Evolutionary conservation across 345 rosid genomes (phyloP).

Genomic region (Capsella bursapastoris): DNA sequence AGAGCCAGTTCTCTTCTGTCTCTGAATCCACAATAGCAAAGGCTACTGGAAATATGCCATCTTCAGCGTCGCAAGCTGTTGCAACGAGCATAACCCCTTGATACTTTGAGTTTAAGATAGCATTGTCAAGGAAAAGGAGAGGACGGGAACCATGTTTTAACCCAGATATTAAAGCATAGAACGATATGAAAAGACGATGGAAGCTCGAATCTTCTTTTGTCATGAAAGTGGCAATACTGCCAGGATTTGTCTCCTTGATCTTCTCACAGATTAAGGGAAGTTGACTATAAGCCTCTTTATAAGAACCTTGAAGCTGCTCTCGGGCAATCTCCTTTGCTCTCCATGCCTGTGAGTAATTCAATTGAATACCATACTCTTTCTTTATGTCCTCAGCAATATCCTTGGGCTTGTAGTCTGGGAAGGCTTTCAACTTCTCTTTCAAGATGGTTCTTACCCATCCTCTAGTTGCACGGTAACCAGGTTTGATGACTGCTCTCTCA

Average conservation of each 20-base stretch:
- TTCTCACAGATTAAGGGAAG: slow-evolving; percentile 83
- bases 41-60: slow-evolving; percentile 81
- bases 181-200: slow-evolving; percentile 83
- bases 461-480: slow-evolving; percentile 84
- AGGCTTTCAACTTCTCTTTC: slow-evolving; percentile 80
- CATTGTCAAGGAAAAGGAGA: slow-evolving; percentile 78
- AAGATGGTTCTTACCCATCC: slow-evolving; percentile 95
- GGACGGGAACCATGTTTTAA: slow-evolving; percentile 91
- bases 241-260: slow-evolving; percentile 94
- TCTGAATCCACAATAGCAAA: slow-evolving; percentile 84
- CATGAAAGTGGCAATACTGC: slow-evolving; percentile 70
- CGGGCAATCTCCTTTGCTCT: slow-evolving; percentile 90
- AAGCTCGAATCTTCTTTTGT: slow-evolving; percentile 94
- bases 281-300: slow-evolving; percentile 81
- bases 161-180: slow-evolving; percentile 82
- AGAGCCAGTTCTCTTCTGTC: slow-evolving; percentile 84
- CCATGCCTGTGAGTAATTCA: slow-evolving; percentile 96
- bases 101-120: slow-evolving; percentile 75
- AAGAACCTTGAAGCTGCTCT: slow-evolving; percentile 96
- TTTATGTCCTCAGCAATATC: slow-evolving; percentile 89
- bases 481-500: slow-evolving; percentile 78
- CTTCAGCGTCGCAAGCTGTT: slow-evolving; percentile 76
- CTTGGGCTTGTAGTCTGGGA: slow-evolving; percentile 90
- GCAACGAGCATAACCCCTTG: slow-evolving; percentile 82
- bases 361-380: slow-evolving; percentile 86